Evolutionary conservation across 345 rosid species (phyloP).

Genomic region (Populus deltoides): DNA sequence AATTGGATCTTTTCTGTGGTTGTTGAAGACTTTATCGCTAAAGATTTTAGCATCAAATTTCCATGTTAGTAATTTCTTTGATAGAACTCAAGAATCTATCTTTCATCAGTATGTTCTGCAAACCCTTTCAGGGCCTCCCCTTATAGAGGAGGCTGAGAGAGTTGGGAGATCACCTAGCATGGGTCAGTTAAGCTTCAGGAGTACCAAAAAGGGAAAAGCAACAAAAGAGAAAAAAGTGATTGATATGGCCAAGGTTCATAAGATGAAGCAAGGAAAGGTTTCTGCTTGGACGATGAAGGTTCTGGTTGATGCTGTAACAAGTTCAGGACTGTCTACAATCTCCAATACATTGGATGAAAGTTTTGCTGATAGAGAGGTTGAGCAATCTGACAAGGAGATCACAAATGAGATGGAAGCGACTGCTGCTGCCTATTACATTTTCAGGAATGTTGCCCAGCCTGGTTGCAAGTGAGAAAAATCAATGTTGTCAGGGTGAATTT

Average conservation of each 20-base stretch:
- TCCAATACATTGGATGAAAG: conserved; percentile 65
- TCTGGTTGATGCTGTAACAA: conserved; percentile 67
- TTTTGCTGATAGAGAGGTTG: conserved; percentile 30
- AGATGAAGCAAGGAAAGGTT: conserved; percentile 78
- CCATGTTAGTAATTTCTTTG: conserved; percentile 77
- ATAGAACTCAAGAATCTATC: conserved; percentile 83
- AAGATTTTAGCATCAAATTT: conserved; percentile 81
- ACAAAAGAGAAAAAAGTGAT: conserved; percentile 51
- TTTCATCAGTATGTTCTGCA: conserved; percentile 77
- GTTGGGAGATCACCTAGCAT: conserved; percentile 44
- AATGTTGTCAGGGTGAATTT: background rate
- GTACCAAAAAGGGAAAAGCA: conserved; percentile 41
- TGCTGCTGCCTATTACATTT: conserved; percentile 63
- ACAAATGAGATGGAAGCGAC: conserved; percentile 79
- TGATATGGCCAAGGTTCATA: conserved; percentile 72
- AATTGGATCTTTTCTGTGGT: conserved; percentile 59
- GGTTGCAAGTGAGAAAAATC: conserved; percentile 43
- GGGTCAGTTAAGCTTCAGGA: conserved; percentile 54
- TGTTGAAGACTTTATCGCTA: conserved; percentile 62
- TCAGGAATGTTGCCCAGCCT: conserved; percentile 50
- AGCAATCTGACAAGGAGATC: conserved; percentile 52
- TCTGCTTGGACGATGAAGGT: conserved; percentile 92
- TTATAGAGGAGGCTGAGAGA: conserved; percentile 64
- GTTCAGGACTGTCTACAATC: conserved; percentile 63
- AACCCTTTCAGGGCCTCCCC: conserved; percentile 73